These are phyloP conservation scores for Cladorrhinum sp. DNA, from an alignment of 2,329 filamentous ascomycete genomes.

Conservation along the genomic window DNA sequence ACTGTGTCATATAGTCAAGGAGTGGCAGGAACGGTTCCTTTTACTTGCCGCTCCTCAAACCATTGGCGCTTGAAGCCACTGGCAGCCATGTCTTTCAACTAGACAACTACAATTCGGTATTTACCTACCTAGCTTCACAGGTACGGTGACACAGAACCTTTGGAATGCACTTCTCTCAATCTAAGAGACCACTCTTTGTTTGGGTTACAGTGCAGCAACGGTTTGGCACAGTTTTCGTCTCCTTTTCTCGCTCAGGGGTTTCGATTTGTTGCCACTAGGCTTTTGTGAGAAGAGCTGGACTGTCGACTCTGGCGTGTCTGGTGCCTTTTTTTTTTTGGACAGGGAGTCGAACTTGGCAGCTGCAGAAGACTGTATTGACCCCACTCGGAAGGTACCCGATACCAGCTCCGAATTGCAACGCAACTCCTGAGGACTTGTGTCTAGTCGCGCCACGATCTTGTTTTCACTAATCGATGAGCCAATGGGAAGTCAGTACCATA, in stretches of 20 bases:
- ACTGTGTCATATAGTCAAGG: not conserved
- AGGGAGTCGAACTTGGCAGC: conserved; percentile 19
- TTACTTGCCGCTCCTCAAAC: no score
- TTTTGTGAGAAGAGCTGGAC: not conserved
- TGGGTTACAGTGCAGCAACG: not conserved
- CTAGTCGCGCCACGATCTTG: conserved; percentile 15
- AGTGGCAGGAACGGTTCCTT: not conserved
- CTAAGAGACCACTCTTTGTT: no score
- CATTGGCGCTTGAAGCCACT: no score
- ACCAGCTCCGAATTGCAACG: not conserved
- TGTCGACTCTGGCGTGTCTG: not conserved
- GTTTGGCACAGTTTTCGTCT: not conserved
- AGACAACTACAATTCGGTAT: no score
- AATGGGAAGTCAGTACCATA: conserved; percentile 14
- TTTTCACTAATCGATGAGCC: conserved; percentile 1
- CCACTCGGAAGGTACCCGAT: conserved; percentile 1
- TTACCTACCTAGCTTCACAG: no score
- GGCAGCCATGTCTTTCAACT: no score
- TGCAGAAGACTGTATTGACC: conserved; percentile 4
- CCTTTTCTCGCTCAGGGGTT: not conserved
- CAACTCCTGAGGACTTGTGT: conserved; percentile 17
- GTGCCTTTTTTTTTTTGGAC: not conserved
- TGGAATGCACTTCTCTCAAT: no score
- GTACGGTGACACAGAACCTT: no score
- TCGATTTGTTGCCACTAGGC: not conserved